Conservation (phyloP, 2,329 filamentous ascomycete genomes). For the Dactylella cylindrospora region DNA sequence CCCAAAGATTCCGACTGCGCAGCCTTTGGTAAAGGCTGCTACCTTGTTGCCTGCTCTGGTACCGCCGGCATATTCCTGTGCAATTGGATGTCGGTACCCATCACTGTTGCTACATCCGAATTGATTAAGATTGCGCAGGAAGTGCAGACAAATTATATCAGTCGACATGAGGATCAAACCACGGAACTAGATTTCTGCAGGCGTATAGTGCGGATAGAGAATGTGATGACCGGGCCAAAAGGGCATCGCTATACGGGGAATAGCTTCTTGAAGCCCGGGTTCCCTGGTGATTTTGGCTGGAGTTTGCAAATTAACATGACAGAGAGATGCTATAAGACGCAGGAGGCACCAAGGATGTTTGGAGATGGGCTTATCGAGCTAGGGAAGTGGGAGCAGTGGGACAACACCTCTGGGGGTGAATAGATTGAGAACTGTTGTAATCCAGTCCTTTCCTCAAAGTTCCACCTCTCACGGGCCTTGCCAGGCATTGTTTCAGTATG, state of each 20-base stretch:
- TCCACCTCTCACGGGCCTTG: background rate
- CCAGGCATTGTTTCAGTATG: background rate
- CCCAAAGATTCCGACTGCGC: constrained; percentile 5
- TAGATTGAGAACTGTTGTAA: background rate
- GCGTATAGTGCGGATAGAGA: background rate
- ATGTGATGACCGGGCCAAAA: constrained; percentile 16
- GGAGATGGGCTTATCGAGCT: constrained; percentile 14
- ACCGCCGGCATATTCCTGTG: constrained; percentile 25
- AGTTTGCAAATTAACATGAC: constrained; percentile 32
- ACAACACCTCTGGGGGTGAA: background rate
- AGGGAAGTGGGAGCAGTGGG: background rate
- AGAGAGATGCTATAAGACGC: constrained; percentile 7
- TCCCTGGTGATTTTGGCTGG: constrained; percentile 32
- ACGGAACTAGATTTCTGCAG: constrained; percentile 18
- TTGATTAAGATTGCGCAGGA: constrained; percentile 23
- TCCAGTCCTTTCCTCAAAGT: background rate
- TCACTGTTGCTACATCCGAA: constrained; percentile 5
- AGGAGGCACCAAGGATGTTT: constrained; percentile 11
- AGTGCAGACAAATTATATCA: constrained; percentile 21
- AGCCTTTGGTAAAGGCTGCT: constrained; percentile 20
- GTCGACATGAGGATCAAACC: constrained; percentile 20
- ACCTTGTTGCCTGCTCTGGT: constrained; percentile 21
- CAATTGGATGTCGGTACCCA: constrained; percentile 8
- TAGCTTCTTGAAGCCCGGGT: constrained; percentile 29
- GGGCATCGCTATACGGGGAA: constrained; percentile 30